Evolutionary conservation across 2,329 filamentous ascomycete genomes (phyloP).

Genomic region (Diaporthe humulicola): DNA sequence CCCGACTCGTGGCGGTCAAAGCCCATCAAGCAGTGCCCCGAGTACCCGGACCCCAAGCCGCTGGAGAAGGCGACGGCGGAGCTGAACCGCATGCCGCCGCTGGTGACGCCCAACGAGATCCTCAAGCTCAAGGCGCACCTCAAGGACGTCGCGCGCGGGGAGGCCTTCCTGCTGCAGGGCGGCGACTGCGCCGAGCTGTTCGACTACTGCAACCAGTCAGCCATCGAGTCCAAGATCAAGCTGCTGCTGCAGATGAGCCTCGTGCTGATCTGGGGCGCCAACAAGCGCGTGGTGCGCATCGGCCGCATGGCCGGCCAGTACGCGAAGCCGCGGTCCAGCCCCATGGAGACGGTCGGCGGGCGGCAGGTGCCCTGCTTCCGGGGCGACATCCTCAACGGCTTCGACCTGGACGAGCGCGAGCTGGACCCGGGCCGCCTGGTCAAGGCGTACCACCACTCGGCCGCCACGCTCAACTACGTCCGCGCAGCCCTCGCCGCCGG

Average conservation of each 20-base stretch:
- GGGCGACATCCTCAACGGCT: conserved; percentile 96
- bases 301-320: conserved; percentile 98
- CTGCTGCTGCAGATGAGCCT: conserved; percentile 96
- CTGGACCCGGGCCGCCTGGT: conserved; percentile 89
- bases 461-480: conserved; percentile 94
- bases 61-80: conserved; percentile 73
- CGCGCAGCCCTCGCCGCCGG: conserved; percentile 86
- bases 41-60: conserved; percentile 73
- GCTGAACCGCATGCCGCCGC: conserved; percentile 78
- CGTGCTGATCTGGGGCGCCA: conserved; percentile 89
- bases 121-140: conserved; percentile 82
- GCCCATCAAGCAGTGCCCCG: conserved; percentile 82
- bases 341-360: conserved; percentile 83
- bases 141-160: conserved; percentile 87
- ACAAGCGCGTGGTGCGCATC: conserved; percentile 89
- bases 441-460: conserved; percentile 94
- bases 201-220: conserved; percentile 90
- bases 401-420: conserved; percentile 78
- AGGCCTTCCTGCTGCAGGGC: conserved; percentile 94
- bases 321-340: conserved; percentile 92
- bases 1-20: conserved; percentile 81
- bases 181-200: conserved; percentile 98
- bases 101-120: conserved; percentile 87
- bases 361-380: conserved; percentile 89
- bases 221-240: conserved; percentile 97